Percentiles rank a stretch among this genome's conserved stretches.
Conservation (phyloP, 176 grass and related monocot genomes). For the Lolium perenne region DNA sequence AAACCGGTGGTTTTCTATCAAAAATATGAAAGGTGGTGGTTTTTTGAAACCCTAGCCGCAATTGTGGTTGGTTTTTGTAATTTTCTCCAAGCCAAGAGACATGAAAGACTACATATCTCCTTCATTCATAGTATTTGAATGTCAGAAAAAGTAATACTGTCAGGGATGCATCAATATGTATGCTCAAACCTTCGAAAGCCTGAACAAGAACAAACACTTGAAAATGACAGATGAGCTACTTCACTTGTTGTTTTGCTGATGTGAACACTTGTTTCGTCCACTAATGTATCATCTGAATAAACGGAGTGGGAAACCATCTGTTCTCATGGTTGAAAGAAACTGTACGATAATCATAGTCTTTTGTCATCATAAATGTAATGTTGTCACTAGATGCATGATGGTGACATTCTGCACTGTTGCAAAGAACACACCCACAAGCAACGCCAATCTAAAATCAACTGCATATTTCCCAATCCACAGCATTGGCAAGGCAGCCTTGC, state of each 20-base stretch:
- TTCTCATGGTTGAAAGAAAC: constrained; percentile 4
- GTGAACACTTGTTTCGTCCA: background rate
- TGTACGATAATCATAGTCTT: background rate
- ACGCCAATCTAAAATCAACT: background rate
- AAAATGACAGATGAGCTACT: constrained; percentile 16
- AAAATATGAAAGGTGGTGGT: too few relatives aligned
- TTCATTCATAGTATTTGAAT: background rate
- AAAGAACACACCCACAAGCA: constrained; percentile 29
- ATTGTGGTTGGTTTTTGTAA: too few relatives aligned
- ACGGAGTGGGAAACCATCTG: background rate
- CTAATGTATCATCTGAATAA: background rate
- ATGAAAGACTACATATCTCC: background rate
- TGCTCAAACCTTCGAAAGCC: background rate
- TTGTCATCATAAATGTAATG: background rate
- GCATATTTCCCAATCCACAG: background rate
- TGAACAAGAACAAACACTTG: background rate
- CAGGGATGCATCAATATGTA: constrained; percentile 1
- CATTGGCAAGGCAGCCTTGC: background rate
- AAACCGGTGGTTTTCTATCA: too few relatives aligned
- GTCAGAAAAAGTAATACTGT: constrained; percentile 24
- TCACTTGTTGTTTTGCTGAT: constrained; percentile 2
- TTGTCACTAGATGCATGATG: background rate
- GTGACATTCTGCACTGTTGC: background rate
- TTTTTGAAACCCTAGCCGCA: too few relatives aligned
- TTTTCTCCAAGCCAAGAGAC: background rate